These are phyloP conservation scores for Sicyos edulis DNA, from an alignment of 306 rosid genomes.

Conservation along the genomic window DNA sequence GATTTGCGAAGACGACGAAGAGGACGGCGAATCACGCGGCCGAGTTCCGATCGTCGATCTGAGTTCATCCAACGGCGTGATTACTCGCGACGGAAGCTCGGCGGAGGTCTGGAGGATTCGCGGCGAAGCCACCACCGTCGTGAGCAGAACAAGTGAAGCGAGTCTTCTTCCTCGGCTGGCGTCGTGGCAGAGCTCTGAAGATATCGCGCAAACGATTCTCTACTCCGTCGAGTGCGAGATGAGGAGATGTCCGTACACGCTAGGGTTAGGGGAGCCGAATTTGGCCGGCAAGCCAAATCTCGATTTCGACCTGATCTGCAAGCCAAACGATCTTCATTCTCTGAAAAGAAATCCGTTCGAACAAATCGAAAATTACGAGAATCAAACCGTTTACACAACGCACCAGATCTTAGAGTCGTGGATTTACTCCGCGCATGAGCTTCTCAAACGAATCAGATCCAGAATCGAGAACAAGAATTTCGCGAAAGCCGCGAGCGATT, in stretches of 20 bases:
- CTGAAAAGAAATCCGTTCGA: constrained; percentile 44
- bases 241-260: constrained; percentile 60
- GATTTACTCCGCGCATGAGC: constrained; percentile 37
- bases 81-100: constrained; percentile 44
- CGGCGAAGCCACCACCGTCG: constrained; percentile 34
- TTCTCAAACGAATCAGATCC: constrained; percentile 36
- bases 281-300: constrained; percentile 52
- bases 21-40: constrained; percentile 40
- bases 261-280: constrained; percentile 77
- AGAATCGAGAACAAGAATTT: constrained; percentile 33
- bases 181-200: constrained; percentile 61
- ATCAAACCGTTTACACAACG: constrained; percentile 60
- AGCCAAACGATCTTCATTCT: constrained; percentile 52
- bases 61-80: constrained; percentile 23
- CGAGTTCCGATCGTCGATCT: constrained; percentile 47
- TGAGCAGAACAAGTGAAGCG: constrained; percentile 55
- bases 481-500: constrained; percentile 54
- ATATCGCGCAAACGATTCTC: constrained; percentile 44
- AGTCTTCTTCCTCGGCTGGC: constrained; percentile 70
- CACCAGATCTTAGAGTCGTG: constrained; percentile 77
- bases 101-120: constrained; percentile 45
- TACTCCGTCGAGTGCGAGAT: constrained; percentile 57
- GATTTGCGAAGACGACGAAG: constrained; percentile 62
- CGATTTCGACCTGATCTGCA: constrained; percentile 69
- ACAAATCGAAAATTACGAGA: constrained; percentile 45